phyloP scores from a whole-genome alignment of 352 stramenopile species.

The Globisporangium spiculum region DNA sequence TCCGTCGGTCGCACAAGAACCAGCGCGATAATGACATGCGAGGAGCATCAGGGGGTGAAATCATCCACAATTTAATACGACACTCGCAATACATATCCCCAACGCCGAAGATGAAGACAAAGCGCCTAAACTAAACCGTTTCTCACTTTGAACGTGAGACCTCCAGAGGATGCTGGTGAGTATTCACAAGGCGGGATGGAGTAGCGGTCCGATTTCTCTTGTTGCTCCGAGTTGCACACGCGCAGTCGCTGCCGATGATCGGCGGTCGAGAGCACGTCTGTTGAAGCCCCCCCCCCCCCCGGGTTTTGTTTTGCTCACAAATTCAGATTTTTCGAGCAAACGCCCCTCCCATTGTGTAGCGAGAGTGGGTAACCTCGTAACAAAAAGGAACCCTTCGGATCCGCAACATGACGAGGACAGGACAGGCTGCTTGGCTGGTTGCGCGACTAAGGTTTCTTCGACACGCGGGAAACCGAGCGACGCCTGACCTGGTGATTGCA shows the following conservation, averaged over 20 bases:
- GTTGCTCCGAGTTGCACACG: background rate
- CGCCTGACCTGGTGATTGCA: no score
- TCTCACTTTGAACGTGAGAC: background rate
- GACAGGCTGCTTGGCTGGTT: no score
- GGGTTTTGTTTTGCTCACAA: no score
- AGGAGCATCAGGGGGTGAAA: background rate
- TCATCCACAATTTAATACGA: background rate
- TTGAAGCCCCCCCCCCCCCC: no score
- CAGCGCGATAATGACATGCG: background rate
- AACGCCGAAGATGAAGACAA: background rate
- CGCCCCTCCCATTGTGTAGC: no score
- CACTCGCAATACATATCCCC: background rate
- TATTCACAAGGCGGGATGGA: background rate
- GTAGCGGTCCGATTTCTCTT: background rate
- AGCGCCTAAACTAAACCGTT: background rate
- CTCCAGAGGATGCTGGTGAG: background rate
- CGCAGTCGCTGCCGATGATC: background rate
- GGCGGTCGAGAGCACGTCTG: background rate
- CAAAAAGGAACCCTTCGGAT: no score
- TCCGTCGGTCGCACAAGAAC: background rate
- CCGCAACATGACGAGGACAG: no score
- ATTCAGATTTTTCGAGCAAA: no score
- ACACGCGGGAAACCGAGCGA: no score
- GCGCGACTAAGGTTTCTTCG: no score
- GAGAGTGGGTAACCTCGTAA: no score